Percentiles rank a stretch among this genome's conserved stretches.
Evolutionary conservation across 371 early-diverging fungal species (phyloP).

Genomic region (Sporodiniella umbellata): DNA sequence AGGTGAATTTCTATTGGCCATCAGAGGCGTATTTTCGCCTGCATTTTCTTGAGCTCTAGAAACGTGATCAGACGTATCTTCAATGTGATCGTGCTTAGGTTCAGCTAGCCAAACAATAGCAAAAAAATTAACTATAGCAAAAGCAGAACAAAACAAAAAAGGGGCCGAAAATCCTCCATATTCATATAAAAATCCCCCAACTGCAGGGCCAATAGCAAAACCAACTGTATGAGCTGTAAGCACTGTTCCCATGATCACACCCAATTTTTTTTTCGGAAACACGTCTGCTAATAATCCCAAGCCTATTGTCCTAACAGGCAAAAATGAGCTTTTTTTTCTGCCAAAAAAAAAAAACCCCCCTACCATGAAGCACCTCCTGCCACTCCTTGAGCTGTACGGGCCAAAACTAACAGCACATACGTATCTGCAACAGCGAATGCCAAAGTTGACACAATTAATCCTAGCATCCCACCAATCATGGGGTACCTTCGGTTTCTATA

Average conservation of each 20-base stretch:
- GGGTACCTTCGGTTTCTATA: slow-evolving; percentile 69
- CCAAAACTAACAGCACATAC: slow-evolving; percentile 68
- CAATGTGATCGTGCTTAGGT: slow-evolving; percentile 29
- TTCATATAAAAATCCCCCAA: slow-evolving; percentile 74
- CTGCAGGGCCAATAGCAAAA: slow-evolving; percentile 71
- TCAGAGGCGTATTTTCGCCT: slow-evolving; percentile 13
- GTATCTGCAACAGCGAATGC: slow-evolving; percentile 67
- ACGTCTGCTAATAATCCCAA: slow-evolving; percentile 79
- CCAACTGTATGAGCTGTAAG: slow-evolving; percentile 73
- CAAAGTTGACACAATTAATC: slow-evolving; percentile 63
- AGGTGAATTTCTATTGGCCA: slow-evolving; percentile 9
- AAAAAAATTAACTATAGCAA: slow-evolving; percentile 70
- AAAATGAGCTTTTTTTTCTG: neutral
- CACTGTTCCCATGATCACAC: slow-evolving; percentile 75
- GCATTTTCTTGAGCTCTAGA: slow-evolving; percentile 25
- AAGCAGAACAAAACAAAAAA: slow-evolving; percentile 67
- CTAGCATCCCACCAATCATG: slow-evolving; percentile 75
- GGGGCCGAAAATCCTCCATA: slow-evolving; percentile 68
- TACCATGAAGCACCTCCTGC: slow-evolving; percentile 80
- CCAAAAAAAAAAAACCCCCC: no score
- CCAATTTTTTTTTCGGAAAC: slow-evolving; percentile 65
- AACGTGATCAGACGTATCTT: slow-evolving; percentile 14
- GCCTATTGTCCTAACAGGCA: slow-evolving; percentile 59
- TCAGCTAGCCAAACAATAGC: slow-evolving; percentile 62
- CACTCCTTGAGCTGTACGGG: slow-evolving; percentile 77